Conservation (phyloP, 2,329 filamentous ascomycete species). For the Colletotrichum incanum region DNA sequence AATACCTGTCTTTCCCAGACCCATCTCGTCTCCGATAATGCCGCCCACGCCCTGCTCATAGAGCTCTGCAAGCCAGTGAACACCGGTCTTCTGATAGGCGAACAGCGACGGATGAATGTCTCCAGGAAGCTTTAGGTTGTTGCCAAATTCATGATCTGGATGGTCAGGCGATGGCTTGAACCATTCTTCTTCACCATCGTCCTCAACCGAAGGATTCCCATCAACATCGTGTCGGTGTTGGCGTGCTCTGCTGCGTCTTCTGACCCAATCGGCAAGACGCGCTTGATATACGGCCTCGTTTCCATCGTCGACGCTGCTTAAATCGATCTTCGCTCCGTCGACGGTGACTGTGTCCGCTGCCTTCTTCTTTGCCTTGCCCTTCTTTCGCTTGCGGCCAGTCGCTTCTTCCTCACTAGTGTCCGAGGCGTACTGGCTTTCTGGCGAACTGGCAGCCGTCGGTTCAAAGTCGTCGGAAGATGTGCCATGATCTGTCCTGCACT, state of each 20-base stretch:
- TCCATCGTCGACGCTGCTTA: constrained; percentile 85
- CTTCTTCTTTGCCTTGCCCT: constrained; percentile 63
- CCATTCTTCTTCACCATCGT: constrained; percentile 76
- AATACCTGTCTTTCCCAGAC: constrained; percentile 87
- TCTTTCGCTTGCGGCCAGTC: constrained; percentile 57
- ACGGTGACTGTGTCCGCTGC: constrained; percentile 45
- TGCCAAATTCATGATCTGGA: constrained; percentile 81
- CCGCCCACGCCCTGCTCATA: constrained; percentile 92
- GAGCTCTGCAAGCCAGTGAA: constrained; percentile 95
- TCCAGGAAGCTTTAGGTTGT: constrained; percentile 86
- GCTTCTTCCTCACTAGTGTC: constrained; percentile 58
- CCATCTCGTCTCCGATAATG: constrained; percentile 98
- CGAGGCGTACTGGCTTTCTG: constrained; percentile 47
- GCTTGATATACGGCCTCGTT: constrained; percentile 85
- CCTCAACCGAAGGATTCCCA: constrained; percentile 58
- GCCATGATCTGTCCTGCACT: constrained; percentile 58
- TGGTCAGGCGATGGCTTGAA: constrained; percentile 88
- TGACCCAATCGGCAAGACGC: constrained; percentile 83
- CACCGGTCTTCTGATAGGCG: constrained; percentile 96
- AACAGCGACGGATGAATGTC: constrained; percentile 95
- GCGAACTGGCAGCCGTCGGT: constrained; percentile 49
- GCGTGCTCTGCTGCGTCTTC: constrained; percentile 61
- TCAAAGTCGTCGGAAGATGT: constrained; percentile 64
- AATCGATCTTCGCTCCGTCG: constrained; percentile 60
- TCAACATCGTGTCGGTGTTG: constrained; percentile 53